These are phyloP conservation scores for Talaromyces sp. DNA, from an alignment of 2,329 filamentous ascomycete species.

Conservation along the genomic window DNA sequence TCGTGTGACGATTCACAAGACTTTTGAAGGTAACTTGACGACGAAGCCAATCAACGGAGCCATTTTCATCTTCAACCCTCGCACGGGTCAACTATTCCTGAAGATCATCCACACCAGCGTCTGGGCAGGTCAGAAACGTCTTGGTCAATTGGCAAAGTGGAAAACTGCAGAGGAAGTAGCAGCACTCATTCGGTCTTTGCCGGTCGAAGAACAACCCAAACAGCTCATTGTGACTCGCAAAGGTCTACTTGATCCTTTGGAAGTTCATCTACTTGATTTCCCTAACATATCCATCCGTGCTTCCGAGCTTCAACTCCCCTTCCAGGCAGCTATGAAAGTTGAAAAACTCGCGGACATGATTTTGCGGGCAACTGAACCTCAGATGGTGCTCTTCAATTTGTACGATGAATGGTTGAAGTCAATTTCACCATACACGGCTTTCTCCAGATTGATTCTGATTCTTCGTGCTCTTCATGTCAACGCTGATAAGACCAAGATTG, in stretches of 20 bases:
- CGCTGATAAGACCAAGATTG: conserved; percentile 94
- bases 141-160: conserved; percentile 97
- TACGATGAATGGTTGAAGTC: conserved; percentile 99
- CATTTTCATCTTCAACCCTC: conserved; percentile 99
- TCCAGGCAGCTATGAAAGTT: conserved; percentile 99
- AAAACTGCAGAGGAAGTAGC: conserved; percentile 99
- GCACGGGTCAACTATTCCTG: conserved; percentile 92
- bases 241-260: conserved; percentile 91
- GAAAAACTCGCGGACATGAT: conserved; percentile 99
- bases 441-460: conserved; percentile 90
- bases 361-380: conserved; percentile 91
- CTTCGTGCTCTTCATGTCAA: conserved; percentile 94
- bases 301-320: conserved; percentile 92
- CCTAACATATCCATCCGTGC: conserved; percentile 98
- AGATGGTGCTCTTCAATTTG: conserved; percentile 98
- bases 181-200: conserved; percentile 88
- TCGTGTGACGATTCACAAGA: conserved; percentile 99
- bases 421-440: conserved; percentile 97
- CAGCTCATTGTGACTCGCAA: conserved; percentile 98
- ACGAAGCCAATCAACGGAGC: conserved; percentile 99
- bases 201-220: conserved; percentile 97
- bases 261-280: conserved; percentile 96
- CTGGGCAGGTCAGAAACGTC: conserved; percentile 98
- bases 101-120: conserved; percentile 99
- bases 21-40: conserved; percentile 96